phyloP scores from a whole-genome alignment of 176 grass and related monocot species.

The Areca catechu region DNA sequence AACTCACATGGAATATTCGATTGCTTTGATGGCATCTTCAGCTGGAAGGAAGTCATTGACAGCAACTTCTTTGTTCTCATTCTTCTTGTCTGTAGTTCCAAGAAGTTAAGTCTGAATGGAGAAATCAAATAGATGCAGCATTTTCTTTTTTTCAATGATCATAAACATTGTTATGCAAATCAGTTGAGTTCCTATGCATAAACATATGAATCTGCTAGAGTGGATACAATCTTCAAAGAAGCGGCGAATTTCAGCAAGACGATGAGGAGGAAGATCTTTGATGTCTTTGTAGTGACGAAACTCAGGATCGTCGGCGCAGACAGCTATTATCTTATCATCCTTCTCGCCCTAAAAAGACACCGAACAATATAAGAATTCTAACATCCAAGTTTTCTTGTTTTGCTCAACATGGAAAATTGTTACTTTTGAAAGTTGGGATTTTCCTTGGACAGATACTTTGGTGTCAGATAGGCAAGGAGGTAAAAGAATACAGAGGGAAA shows the following conservation, averaged over 20 bases:
- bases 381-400: too few species aligned
- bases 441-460: too few species aligned
- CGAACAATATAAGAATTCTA: conserved; percentile 11
- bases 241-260: conserved; percentile 90
- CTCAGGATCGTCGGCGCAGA: conserved; percentile 97
- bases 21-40: conserved; percentile 59
- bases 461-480: too few species aligned
- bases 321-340: conserved; percentile 99
- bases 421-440: too few species aligned
- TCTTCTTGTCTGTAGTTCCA: conserved; percentile 71
- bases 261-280: conserved; percentile 75
- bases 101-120: neutral
- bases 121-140: too few species aligned
- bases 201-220: neutral
- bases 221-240: conserved; percentile 94
- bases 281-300: conserved; percentile 90
- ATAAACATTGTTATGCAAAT: too few species aligned
- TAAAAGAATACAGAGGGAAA: too few species aligned
- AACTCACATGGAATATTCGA: conserved; percentile 90
- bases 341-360: conserved; percentile 66
- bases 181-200: too few species aligned
- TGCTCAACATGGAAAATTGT: too few species aligned
- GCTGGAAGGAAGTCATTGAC: conserved; percentile 96
- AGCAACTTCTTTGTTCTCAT: conserved; percentile 95
- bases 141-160: too few species aligned